Base-by-base conservation (phyloP, 352 stramenopile genomes). In the Phytophthora chlamydospora region DNA sequence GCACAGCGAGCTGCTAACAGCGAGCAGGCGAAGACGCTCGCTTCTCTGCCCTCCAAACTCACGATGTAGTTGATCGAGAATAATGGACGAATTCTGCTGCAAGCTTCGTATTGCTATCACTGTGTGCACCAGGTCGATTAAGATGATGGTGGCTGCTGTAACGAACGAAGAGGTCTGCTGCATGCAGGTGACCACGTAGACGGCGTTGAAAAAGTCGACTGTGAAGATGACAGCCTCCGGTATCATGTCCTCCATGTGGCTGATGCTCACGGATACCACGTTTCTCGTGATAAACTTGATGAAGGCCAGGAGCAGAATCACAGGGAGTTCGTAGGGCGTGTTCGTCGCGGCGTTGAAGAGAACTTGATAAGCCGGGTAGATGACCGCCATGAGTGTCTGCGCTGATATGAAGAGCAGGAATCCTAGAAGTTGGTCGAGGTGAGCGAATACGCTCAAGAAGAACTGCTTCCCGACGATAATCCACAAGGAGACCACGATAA, bases 231-330 rank as follows among this genome's bases (percentile, higher is more conserved):
- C 43, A 38, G 51, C 39, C 5, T 34, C 52, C 3, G 42, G 49
- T 9, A 59, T 42, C 34, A 59, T 60, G 14, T 66, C 58, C 38
- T 54, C 34, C 17, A 55, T 54, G 34, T 66, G 49, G 41, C n/a
- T 21, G 44, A 34, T 19, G 36, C 24, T 3, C 6, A 27, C 8
- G 42, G 39, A 39, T 56, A 56, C n/a, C 35, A 4, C 3, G 13
- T 34, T 31, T 58, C n/a, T 57, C n/a, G 42, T 48, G 10, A 57
- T 12, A 3, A 56, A 7, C 12, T 48, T 44, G 21, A 67, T 34
- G 0, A 47, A n/a, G 13, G 59, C 16, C 24, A 57, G 44, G 0
- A 57, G 0, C 31, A 67, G 4, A 17, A 58, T 24, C 9, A 52
- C 44, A 1, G 44, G 42, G 1, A 67, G 12, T 27, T 67, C 59